Evolutionary conservation across 2,329 filamentous ascomycete species (phyloP), one percentile per base, ranked within the genome.

Genomic region (Ophiocordyceps camponoti-saundersi): DNA sequence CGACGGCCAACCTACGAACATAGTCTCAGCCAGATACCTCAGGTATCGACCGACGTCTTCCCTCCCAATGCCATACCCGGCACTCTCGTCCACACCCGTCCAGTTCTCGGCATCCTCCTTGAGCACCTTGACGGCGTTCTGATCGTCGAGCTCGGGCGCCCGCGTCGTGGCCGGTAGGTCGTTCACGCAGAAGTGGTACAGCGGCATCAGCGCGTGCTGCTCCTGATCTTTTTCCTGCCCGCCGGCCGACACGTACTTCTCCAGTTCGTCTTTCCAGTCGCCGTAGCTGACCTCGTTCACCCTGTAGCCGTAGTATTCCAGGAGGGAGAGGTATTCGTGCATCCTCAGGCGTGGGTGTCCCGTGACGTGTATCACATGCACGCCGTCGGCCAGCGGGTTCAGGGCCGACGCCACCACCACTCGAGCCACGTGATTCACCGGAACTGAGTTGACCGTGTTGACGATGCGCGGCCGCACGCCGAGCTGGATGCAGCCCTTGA

Each of bases 391-490:
- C 1, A 78, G 70, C 1, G 80, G 79, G 57, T 81, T 73, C 53
- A 94, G 71, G 0, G 79, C 46, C 6, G 81, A 70, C 1, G 88
- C 85, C 18, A 87, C 78, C 23, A 94, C 82, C 8, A 94, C 76
- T n/a, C 77, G 73, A 1, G 82, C 77, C 34, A 95, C 88, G 53
- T 94, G 86, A 51, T 79, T 79, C 23, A 95, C 88, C 0, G 90
- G 89, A 0, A 95, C 84, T 61, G 82, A 79, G 67, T 95, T 96
- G 62, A 95, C 79, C 0, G 86, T 85, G 67, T 95, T 96, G 60
- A 71, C 65, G 54, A 95, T 93, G 53, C 76, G 73, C 1, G 89
- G 90, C 0, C 86, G 73, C 3, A 72, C 71, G 2, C 68, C 68
- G 3, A 95, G 70, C 63, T 96, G 89, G 45, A 94, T 69, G 56